phyloP scores from a whole-genome alignment of 192 early-diverging fungal genomes.

The Coemansia sp. region DNA sequence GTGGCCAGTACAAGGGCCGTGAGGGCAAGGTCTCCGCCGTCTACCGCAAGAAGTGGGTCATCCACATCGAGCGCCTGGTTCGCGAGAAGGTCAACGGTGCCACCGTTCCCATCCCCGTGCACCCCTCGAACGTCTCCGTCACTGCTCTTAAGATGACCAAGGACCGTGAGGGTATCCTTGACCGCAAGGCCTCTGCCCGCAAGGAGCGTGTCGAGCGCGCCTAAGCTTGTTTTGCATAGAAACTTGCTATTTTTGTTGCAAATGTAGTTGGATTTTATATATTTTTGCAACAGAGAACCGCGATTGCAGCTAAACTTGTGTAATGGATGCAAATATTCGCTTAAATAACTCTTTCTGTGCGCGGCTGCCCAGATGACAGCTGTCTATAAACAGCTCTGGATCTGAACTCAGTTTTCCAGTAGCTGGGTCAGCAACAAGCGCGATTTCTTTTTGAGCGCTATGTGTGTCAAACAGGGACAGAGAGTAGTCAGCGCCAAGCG shows the following conservation, averaged over 20 bases:
- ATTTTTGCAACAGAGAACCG: neutral
- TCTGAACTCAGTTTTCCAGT: slow-evolving; percentile 15
- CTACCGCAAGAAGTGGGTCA: slow-evolving; percentile 99
- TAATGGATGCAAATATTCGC: slow-evolving; percentile 15
- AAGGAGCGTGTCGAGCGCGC: slow-evolving; percentile 36
- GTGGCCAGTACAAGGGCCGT: slow-evolving; percentile 95
- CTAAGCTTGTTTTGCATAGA: slow-evolving; percentile 11
- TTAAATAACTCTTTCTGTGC: slow-evolving; percentile 35
- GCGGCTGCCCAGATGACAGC: slow-evolving; percentile 39
- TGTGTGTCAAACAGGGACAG: slow-evolving; percentile 42
- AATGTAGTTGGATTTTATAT: slow-evolving; percentile 2
- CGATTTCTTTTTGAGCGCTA: slow-evolving; percentile 29
- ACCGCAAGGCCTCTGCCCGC: slow-evolving; percentile 73
- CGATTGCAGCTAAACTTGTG: slow-evolving; percentile 4
- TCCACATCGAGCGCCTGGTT: slow-evolving; percentile 96
- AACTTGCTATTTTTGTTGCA: neutral
- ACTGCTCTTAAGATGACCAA: slow-evolving; percentile 94
- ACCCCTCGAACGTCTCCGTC: slow-evolving; percentile 99
- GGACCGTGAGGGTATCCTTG: slow-evolving; percentile 88
- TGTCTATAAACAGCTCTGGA: slow-evolving; percentile 39
- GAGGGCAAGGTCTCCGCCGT: slow-evolving; percentile 95
- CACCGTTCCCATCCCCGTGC: slow-evolving; percentile 87
- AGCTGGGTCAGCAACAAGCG: neutral
- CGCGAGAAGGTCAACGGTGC: slow-evolving; percentile 98
- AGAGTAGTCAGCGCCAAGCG: slow-evolving; percentile 15